These are phyloP conservation scores for Pholiota molesta DNA, from an alignment of 768 basidiomycete species.

Conservation along the genomic window DNA sequence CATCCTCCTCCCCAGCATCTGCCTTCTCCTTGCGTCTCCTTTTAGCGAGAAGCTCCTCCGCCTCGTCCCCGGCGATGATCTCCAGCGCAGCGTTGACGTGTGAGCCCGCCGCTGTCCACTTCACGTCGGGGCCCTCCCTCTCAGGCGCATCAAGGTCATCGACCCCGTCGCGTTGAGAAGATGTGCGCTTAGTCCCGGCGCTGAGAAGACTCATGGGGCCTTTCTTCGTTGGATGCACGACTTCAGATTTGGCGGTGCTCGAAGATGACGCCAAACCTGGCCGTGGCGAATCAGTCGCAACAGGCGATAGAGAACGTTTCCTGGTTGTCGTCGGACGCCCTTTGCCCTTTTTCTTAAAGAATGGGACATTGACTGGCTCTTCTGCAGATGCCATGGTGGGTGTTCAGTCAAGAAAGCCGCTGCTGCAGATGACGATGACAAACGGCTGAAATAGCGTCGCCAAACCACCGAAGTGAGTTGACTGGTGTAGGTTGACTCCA, in stretches of 20 bases:
- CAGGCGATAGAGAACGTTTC: conserved; percentile 75
- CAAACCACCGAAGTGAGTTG: no score
- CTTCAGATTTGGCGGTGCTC: conserved; percentile 59
- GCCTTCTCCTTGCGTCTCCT: conserved; percentile 58
- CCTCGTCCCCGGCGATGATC: conserved; percentile 83
- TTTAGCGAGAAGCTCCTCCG: conserved; percentile 76
- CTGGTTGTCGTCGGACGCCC: conserved; percentile 76
- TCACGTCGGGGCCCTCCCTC: conserved; percentile 69
- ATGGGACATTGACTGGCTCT: conserved; percentile 62
- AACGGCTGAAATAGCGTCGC: background rate
- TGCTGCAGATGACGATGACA: background rate
- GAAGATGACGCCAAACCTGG: conserved; percentile 32
- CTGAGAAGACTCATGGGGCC: conserved; percentile 67
- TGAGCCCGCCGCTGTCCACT: conserved; percentile 77
- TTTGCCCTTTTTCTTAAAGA: conserved; percentile 82
- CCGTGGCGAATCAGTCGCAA: conserved; percentile 29
- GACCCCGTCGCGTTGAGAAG: conserved; percentile 67
- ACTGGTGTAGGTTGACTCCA: background rate
- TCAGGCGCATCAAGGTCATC: conserved; percentile 52
- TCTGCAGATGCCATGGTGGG: conserved; percentile 43
- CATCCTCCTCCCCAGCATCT: conserved; percentile 55
- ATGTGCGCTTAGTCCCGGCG: conserved; percentile 49
- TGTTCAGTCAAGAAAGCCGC: conserved; percentile 8
- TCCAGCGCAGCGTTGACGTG: conserved; percentile 74
- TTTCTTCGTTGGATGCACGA: conserved; percentile 79